phyloP scores from a whole-genome alignment of 208 protist genomes.

The Histomonas meleagridis region DNA sequence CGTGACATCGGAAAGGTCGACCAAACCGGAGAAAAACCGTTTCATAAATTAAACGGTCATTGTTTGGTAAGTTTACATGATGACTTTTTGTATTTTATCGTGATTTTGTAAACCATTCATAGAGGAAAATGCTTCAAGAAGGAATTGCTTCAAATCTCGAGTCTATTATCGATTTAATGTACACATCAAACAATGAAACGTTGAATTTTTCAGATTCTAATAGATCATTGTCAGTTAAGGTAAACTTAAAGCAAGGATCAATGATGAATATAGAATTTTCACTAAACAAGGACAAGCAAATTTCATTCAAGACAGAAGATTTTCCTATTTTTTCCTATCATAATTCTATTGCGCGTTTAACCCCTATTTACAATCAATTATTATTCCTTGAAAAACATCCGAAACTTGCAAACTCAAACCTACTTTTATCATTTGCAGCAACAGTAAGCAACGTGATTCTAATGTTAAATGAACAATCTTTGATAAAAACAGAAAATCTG shows the following conservation, averaged over 20 bases:
- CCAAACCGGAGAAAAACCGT: too few relatives aligned
- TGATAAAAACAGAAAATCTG: constrained; percentile 1
- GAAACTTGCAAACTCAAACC: neutral
- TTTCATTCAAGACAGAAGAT: neutral
- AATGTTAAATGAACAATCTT: neutral
- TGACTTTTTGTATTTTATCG: too few relatives aligned
- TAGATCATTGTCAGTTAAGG: neutral
- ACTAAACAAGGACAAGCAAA: neutral
- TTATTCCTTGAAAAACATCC: neutral
- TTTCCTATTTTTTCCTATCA: constrained; percentile 6
- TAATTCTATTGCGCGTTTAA: neutral
- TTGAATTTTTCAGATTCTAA: neutral
- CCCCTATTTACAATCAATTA: neutral
- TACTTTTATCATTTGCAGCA: neutral
- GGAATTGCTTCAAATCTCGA: neutral
- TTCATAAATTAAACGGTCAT: too few relatives aligned
- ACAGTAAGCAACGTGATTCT: neutral
- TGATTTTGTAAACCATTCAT: too few relatives aligned
- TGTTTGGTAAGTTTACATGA: too few relatives aligned
- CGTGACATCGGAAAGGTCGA: neutral
- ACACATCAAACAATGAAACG: neutral
- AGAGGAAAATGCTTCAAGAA: neutral
- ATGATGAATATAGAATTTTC: neutral
- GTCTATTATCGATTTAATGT: neutral
- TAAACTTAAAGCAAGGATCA: neutral